phyloP scores from a whole-genome alignment of 805 yeast species.

The Grigorovia humatica region DNA sequence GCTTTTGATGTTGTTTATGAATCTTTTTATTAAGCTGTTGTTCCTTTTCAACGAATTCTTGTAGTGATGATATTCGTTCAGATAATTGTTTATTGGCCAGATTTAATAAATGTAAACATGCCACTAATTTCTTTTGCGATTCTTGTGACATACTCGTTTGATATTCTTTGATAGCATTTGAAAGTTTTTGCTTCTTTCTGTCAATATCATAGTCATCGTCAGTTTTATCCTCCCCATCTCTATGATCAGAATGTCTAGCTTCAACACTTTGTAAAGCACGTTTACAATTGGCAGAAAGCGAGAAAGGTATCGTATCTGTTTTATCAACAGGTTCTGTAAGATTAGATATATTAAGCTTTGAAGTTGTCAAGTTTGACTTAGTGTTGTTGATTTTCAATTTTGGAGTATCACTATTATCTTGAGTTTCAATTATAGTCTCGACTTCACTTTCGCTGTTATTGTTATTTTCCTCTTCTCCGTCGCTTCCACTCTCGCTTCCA shows the following conservation, averaged over 20 bases:
- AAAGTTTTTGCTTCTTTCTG: conserved; percentile 26
- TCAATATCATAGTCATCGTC: background rate
- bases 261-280: background rate
- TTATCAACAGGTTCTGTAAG: no score
- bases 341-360: no score
- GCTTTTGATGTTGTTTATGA: conserved; percentile 13
- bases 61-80: conserved; percentile 53
- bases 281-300: background rate
- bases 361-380: no score
- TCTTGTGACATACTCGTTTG: conserved; percentile 45
- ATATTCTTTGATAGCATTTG: conserved; percentile 30
- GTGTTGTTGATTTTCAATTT: background rate
- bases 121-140: conserved; percentile 62
- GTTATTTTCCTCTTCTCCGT: conserved; percentile 7
- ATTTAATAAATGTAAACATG: conserved; percentile 69
- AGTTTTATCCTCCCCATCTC: background rate
- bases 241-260: background rate
- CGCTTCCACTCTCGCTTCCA: conserved; percentile 7
- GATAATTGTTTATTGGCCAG: conserved; percentile 73
- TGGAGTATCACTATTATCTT: background rate
- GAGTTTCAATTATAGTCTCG: background rate
- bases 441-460: conserved; percentile 7
- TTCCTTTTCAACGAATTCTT: conserved; percentile 44
- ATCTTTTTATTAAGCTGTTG: conserved; percentile 9
- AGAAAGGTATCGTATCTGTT: background rate